These are phyloP conservation scores for Fusarium sp. DNA, from an alignment of 2,329 filamentous ascomycete species.

Conservation along the genomic window DNA sequence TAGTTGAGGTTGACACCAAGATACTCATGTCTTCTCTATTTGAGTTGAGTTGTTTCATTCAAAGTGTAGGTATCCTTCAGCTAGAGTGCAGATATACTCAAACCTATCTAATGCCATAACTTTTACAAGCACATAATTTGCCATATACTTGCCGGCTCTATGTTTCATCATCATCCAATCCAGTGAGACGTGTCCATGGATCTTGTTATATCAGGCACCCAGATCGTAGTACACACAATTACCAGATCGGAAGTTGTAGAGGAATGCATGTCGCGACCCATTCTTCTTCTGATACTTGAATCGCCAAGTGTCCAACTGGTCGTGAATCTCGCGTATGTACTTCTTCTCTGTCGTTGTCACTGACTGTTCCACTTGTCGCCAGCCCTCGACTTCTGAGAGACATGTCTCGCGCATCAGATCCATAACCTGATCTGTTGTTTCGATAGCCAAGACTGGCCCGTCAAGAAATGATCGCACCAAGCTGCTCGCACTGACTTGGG, in stretches of 20 bases:
- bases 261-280: conserved; percentile 79
- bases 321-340: conserved; percentile 86
- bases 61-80: conserved; percentile 5
- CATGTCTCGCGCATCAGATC: conserved; percentile 80
- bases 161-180: background rate
- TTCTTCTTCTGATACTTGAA: conserved; percentile 66
- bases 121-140: conserved; percentile 1
- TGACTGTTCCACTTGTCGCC: conserved; percentile 83
- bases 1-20: background rate
- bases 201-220: conserved; percentile 50
- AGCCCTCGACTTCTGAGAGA: conserved; percentile 84
- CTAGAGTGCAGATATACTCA: background rate
- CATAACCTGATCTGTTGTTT: conserved; percentile 87
- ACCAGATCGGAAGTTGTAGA: conserved; percentile 92
- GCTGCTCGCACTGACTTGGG: conserved; percentile 69
- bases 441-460: conserved; percentile 87
- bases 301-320: conserved; percentile 76
- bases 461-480: conserved; percentile 79
- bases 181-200: background rate
- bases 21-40: background rate
- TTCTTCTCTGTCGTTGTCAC: conserved; percentile 82
- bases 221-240: conserved; percentile 90
- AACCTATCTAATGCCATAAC: conserved; percentile 9
- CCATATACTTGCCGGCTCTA: background rate
- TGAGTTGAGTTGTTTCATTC: conserved; percentile 25